Conservation (phyloP, 2,329 filamentous ascomycete genomes). For the Chaetothyriales sp. region DNA sequence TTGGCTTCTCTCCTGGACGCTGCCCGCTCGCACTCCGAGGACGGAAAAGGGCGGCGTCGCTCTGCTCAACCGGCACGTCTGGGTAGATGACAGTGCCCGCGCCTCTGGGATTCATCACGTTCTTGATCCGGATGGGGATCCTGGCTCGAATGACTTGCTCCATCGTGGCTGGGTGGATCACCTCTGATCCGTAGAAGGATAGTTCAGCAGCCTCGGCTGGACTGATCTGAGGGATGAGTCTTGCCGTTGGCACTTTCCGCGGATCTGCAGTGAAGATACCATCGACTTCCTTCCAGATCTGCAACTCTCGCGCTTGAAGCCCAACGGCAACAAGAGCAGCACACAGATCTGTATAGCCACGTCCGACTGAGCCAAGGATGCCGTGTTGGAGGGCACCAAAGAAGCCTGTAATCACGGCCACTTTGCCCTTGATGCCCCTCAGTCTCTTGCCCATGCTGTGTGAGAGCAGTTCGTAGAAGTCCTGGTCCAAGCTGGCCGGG, state of each 20-base stretch:
- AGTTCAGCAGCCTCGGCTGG: slow-evolving; percentile 90
- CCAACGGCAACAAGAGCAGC: slow-evolving; percentile 84
- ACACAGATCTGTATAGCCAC: slow-evolving; percentile 93
- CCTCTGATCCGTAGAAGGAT: slow-evolving; percentile 87
- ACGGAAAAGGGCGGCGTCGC: slow-evolving; percentile 41
- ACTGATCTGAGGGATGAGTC: slow-evolving; percentile 73
- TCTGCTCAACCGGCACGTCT: slow-evolving; percentile 43
- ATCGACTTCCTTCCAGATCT: slow-evolving; percentile 98
- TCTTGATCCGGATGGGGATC: slow-evolving; percentile 55
- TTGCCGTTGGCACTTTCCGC: slow-evolving; percentile 80
- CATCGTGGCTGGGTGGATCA: slow-evolving; percentile 98
- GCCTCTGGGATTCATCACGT: slow-evolving; percentile 51
- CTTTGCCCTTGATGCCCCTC: slow-evolving; percentile 46
- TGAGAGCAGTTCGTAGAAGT: slow-evolving; percentile 55
- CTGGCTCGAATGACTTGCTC: slow-evolving; percentile 61
- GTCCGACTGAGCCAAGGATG: slow-evolving; percentile 77
- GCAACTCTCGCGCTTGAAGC: slow-evolving; percentile 70
- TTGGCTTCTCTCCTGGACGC: slow-evolving; percentile 42
- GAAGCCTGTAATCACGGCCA: slow-evolving; percentile 79
- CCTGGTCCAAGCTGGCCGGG: slow-evolving; percentile 42
- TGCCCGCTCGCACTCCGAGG: slow-evolving; percentile 34
- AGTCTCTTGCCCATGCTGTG: slow-evolving; percentile 49
- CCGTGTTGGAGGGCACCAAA: slow-evolving; percentile 88
- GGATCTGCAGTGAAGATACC: slow-evolving; percentile 82
- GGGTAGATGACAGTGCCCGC: slow-evolving; percentile 56